Evolutionary conservation across 768 basidiomycete genomes (phyloP).

Genomic region (Kwoniella sp.): DNA sequence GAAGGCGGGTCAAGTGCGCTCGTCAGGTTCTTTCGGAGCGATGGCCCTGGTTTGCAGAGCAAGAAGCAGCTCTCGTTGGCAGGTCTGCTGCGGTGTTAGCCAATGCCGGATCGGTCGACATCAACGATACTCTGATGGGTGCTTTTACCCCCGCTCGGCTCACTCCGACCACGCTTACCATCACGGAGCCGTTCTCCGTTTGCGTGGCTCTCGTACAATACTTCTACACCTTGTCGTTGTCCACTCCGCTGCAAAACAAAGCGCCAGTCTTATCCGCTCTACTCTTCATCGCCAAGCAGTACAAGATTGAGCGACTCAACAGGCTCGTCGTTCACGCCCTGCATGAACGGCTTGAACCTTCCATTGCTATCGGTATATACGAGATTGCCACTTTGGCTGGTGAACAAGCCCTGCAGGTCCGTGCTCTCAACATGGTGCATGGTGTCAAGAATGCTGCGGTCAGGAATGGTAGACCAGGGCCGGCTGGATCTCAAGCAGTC

Average conservation of each 20-base stretch:
- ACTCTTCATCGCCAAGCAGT: slow-evolving; percentile 75
- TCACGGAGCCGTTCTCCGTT: slow-evolving; percentile 86
- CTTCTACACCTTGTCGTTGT: slow-evolving; percentile 78
- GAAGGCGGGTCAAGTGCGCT: slow-evolving; percentile 73
- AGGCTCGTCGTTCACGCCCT: slow-evolving; percentile 86
- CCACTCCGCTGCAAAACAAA: slow-evolving; percentile 86
- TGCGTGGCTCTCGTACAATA: slow-evolving; percentile 87
- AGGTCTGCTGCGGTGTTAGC: slow-evolving; percentile 11
- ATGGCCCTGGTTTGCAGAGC: slow-evolving; percentile 81
- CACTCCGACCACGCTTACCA: slow-evolving; percentile 68
- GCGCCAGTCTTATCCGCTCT: slow-evolving; percentile 84
- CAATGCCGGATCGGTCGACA: slow-evolving; percentile 25
- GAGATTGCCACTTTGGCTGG: slow-evolving; percentile 90
- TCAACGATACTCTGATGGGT: slow-evolving; percentile 34
- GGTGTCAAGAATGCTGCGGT: slow-evolving; percentile 20
- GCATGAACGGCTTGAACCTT: slow-evolving; percentile 78
- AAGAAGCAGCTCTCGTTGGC: slow-evolving; percentile 15
- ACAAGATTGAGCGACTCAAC: slow-evolving; percentile 70
- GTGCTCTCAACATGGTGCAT: slow-evolving; percentile 56
- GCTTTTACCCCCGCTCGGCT: slow-evolving; percentile 56
- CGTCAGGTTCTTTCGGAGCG: slow-evolving; percentile 78
- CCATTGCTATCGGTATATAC: slow-evolving; percentile 84
- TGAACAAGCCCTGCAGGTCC: slow-evolving; percentile 80
- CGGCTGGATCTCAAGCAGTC: slow-evolving; percentile 3
- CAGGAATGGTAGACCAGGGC: slow-evolving; percentile 23